These are phyloP conservation scores for Firmiana major DNA, from an alignment of 345 rosid species.

Conservation along the genomic window DNA sequence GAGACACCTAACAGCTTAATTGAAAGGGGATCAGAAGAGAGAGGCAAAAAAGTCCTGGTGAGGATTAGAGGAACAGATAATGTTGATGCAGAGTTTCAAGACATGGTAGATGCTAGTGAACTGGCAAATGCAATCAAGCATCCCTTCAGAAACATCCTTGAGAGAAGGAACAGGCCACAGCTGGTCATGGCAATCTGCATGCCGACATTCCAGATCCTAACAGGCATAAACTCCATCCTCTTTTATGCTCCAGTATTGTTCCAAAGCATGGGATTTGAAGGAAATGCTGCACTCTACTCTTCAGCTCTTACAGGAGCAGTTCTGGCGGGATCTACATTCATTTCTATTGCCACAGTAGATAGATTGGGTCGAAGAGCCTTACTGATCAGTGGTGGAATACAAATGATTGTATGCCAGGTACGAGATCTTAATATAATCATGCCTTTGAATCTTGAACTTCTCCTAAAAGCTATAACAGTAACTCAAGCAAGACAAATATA, in stretches of 20 bases:
- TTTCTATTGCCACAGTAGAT: constrained; percentile 77
- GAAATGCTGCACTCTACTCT: constrained; percentile 77
- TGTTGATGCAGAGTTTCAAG: constrained; percentile 84
- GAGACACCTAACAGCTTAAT: constrained; percentile 95
- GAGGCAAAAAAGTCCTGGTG: constrained; percentile 59
- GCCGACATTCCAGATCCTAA: constrained; percentile 85
- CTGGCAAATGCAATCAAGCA: constrained; percentile 77
- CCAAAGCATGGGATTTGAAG: constrained; percentile 81
- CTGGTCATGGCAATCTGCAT: constrained; percentile 73
- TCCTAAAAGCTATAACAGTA: too few species aligned
- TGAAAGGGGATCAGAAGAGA: constrained; percentile 53
- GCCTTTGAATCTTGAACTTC: background rate
- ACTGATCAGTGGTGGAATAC: constrained; percentile 86
- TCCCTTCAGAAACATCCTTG: constrained; percentile 78
- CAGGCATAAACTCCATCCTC: constrained; percentile 90
- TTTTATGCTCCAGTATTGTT: constrained; percentile 94
- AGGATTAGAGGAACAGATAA: constrained; percentile 71
- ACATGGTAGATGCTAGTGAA: constrained; percentile 84
- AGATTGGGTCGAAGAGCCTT: constrained; percentile 56
- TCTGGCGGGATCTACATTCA: constrained; percentile 72
- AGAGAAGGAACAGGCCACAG: constrained; percentile 74
- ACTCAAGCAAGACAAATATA: background rate
- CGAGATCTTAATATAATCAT: background rate
- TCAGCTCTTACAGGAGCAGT: constrained; percentile 97
- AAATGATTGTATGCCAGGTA: constrained; percentile 59